Percentiles rank a stretch among this genome's conserved stretches.
phyloP scores from a whole-genome alignment of 345 rosid species.

The Camelina sativa region DNA sequence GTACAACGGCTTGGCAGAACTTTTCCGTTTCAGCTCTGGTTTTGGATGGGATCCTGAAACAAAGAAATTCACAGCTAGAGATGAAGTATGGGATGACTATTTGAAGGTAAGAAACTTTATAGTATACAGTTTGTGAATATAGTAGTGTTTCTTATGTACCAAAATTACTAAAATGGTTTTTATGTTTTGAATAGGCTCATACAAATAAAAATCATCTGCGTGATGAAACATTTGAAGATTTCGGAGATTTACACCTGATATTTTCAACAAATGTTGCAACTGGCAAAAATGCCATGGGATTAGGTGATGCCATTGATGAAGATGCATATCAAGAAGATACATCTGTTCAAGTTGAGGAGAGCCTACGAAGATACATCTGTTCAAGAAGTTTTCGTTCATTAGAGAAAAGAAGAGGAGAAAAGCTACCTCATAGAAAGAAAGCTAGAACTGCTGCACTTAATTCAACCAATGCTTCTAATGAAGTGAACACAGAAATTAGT shows the following conservation, averaged over 20 bases:
- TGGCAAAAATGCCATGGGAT: background rate
- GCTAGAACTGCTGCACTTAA: background rate
- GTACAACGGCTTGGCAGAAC: background rate
- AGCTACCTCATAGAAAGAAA: conserved; percentile 25
- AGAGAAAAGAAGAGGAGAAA: background rate
- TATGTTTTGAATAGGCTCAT: background rate
- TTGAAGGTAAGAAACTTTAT: background rate
- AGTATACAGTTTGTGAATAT: background rate
- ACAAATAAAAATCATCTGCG: background rate
- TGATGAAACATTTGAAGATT: conserved; percentile 14
- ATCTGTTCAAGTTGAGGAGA: background rate
- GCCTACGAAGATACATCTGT: background rate
- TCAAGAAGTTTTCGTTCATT: background rate
- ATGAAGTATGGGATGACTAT: background rate
- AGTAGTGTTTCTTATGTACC: background rate
- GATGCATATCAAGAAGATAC: background rate
- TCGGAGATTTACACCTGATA: background rate
- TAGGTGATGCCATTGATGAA: background rate
- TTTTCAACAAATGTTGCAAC: background rate
- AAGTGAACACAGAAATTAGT: background rate
- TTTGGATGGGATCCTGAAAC: background rate
- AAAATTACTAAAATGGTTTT: background rate
- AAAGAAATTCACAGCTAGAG: background rate
- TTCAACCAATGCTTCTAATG: background rate
- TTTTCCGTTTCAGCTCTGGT: background rate